A percentile compares a stretch with the other conserved stretches of the same genome.
phyloP scores from a whole-genome alignment of 2,329 filamentous ascomycete genomes.

The Grosmannia penicillata region DNA sequence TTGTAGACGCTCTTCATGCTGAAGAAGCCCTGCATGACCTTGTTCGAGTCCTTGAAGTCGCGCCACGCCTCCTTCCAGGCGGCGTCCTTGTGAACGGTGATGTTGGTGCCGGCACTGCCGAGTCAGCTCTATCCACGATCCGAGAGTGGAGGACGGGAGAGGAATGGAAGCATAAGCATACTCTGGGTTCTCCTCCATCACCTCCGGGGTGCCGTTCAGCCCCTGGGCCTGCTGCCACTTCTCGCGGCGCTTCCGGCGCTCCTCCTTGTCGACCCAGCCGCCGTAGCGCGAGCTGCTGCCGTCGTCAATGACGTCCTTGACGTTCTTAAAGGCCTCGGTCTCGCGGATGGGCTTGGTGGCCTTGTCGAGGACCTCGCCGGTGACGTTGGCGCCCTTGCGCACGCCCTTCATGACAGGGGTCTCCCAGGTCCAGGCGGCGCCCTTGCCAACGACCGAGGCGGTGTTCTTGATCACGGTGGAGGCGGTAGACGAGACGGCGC shows the following conservation, averaged over 20 bases:
- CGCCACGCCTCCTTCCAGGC: slow-evolving; percentile 98
- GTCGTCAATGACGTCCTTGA: slow-evolving; percentile 94
- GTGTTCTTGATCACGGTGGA: slow-evolving; percentile 72
- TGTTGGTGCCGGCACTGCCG: slow-evolving; percentile 73
- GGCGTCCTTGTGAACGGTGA: slow-evolving; percentile 92
- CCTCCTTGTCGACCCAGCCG: slow-evolving; percentile 93
- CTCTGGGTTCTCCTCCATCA: slow-evolving; percentile 74
- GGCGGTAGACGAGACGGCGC: slow-evolving; percentile 65
- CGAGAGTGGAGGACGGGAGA: no score
- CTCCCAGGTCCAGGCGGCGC: slow-evolving; percentile 95
- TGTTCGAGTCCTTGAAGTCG: slow-evolving; percentile 82
- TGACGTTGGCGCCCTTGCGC: slow-evolving; percentile 70
- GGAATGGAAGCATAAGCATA: slow-evolving; percentile 30
- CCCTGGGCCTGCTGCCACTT: slow-evolving; percentile 48
- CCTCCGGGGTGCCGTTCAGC: slow-evolving; percentile 36
- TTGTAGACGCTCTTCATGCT: slow-evolving; percentile 76
- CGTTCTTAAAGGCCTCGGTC: slow-evolving; percentile 86
- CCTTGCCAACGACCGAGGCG: slow-evolving; percentile 73
- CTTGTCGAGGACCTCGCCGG: slow-evolving; percentile 79
- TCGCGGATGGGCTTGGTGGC: slow-evolving; percentile 88
- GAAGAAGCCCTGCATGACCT: slow-evolving; percentile 78
- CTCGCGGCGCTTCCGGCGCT: slow-evolving; percentile 68
- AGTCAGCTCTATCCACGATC: background rate
- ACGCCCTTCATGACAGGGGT: slow-evolving; percentile 85
- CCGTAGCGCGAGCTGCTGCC: slow-evolving; percentile 92